These are phyloP conservation scores for Monosporascus sp. DNA, from an alignment of 2,329 filamentous ascomycete species.

Conservation along the genomic window DNA sequence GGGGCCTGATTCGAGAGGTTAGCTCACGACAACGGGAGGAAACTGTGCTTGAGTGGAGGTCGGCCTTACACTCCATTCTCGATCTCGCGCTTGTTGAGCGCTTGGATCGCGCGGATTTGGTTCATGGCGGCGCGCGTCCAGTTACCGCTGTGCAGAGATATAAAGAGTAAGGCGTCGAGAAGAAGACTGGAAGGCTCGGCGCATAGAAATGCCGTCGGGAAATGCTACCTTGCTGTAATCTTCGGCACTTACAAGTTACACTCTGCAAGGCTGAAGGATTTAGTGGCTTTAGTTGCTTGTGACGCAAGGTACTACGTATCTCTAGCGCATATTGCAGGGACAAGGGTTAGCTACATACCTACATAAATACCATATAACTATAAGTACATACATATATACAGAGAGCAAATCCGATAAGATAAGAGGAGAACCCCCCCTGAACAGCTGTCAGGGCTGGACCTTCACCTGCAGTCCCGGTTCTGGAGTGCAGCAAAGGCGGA, in stretches of 20 bases:
- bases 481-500: not conserved
- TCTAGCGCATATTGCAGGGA: not conserved
- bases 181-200: not conserved
- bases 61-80: conserved; percentile 73
- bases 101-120: conserved; percentile 84
- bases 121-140: conserved; percentile 61
- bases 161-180: not conserved
- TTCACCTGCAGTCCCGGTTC: not conserved
- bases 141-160: not conserved
- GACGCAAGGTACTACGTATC: not conserved
- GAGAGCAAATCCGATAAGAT: not conserved
- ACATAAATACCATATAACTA: not conserved
- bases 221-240: not conserved
- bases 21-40: conserved; percentile 9
- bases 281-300: not conserved
- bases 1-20: conserved; percentile 47
- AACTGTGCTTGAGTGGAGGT: too few species aligned
- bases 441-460: not conserved
- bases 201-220: not conserved
- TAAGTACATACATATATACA: not conserved
- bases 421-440: not conserved
- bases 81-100: conserved; percentile 90
- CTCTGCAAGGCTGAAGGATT: not conserved
- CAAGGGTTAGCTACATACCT: not conserved
- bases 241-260: not conserved